Conservation (phyloP, 345 rosid genomes). For the Gossypium bickii region DNA sequence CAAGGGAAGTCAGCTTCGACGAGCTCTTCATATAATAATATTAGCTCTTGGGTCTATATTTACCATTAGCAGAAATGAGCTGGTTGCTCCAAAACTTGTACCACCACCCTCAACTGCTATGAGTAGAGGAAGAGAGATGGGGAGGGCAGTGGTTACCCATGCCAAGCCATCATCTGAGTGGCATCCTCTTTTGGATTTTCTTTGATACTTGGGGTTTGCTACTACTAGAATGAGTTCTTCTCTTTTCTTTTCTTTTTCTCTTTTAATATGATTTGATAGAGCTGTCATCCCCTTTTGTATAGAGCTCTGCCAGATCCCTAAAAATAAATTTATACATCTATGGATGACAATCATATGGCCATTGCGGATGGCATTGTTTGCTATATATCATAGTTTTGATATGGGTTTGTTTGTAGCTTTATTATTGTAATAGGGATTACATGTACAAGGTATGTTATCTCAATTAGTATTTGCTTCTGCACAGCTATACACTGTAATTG, state of each 20-base stretch:
- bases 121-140: conserved; percentile 77
- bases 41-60: conserved; percentile 67
- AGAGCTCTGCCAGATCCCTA: conserved; percentile 14
- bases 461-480: neutral
- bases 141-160: conserved; percentile 43
- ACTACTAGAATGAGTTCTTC: neutral
- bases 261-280: neutral
- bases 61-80: conserved; percentile 52
- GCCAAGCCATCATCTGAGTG: conserved; percentile 46
- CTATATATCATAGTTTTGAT: conserved; percentile 1
- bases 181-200: conserved; percentile 70
- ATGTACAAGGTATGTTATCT: neutral
- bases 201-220: conserved; percentile 27
- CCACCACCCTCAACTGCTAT: conserved; percentile 83
- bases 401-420: neutral
- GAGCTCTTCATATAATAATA: conserved; percentile 29
- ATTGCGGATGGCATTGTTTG: conserved; percentile 17
- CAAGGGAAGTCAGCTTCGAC: conserved; percentile 38
- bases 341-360: neutral
- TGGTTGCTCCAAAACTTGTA: conserved; percentile 67
- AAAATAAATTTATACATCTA: neutral
- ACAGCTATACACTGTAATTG: neutral
- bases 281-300: conserved; percentile 14
- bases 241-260: neutral
- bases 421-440: neutral